A percentile compares a stretch with the other conserved stretches of the same genome.
These are phyloP conservation scores for Phoma sp. DNA, from an alignment of 2,329 filamentous ascomycete genomes.

Conservation along the genomic window DNA sequence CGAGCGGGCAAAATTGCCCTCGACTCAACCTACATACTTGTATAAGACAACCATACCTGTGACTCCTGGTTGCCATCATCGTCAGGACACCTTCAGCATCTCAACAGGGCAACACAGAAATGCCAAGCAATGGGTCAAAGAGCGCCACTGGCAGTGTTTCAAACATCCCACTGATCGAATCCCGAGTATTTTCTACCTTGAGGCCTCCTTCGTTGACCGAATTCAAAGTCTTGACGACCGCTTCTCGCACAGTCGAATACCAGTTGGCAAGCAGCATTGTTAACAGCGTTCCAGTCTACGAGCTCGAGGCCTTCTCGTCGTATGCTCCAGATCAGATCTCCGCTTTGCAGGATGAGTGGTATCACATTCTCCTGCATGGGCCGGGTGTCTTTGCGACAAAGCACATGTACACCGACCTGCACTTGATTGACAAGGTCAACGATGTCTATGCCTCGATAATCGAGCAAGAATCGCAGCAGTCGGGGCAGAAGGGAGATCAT, in stretches of 20 bases:
- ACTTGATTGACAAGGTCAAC: slow-evolving; percentile 39
- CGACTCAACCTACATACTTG: too few relatives aligned
- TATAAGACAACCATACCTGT: too few relatives aligned
- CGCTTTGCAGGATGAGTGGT: slow-evolving; percentile 65
- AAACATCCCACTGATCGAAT: slow-evolving; percentile 18
- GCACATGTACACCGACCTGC: slow-evolving; percentile 54
- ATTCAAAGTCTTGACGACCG: slow-evolving; percentile 55
- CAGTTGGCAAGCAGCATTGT: slow-evolving; percentile 55
- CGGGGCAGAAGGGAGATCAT: slow-evolving; percentile 61
- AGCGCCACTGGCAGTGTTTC: neutral
- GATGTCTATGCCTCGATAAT: slow-evolving; percentile 43
- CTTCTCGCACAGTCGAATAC: slow-evolving; percentile 50
- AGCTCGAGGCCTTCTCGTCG: slow-evolving; percentile 50
- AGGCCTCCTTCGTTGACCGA: slow-evolving; percentile 50
- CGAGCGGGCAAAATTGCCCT: too few relatives aligned
- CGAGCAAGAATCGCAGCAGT: slow-evolving; percentile 56
- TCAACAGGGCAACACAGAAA: too few relatives aligned
- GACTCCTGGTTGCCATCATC: too few relatives aligned
- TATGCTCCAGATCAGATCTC: slow-evolving; percentile 37
- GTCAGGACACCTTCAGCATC: too few relatives aligned
- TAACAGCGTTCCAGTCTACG: slow-evolving; percentile 64
- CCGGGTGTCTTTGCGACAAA: slow-evolving; percentile 67
- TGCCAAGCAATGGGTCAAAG: neutral
- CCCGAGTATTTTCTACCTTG: slow-evolving; percentile 37
- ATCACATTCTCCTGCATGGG: slow-evolving; percentile 61